Conservation (phyloP, 306 rosid species). For the Pachyrhizus erosus region DNA sequence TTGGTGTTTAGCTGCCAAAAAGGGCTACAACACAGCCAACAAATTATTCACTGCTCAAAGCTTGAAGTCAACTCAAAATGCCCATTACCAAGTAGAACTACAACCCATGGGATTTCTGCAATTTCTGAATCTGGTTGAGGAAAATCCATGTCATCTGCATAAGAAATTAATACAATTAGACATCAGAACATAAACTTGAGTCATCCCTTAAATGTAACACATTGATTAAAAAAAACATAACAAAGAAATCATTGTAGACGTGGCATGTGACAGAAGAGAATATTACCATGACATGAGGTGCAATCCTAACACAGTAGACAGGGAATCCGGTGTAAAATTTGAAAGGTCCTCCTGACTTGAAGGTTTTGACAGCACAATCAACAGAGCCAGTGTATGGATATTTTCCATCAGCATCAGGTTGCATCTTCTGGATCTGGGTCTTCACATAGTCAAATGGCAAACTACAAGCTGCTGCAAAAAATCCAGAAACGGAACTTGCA, state of each 20-base stretch:
- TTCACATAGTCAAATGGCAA: slow-evolving; percentile 96
- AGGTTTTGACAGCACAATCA: slow-evolving; percentile 81
- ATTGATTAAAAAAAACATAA: background rate
- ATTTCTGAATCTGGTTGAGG: slow-evolving; percentile 89
- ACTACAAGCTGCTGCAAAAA: slow-evolving; percentile 95
- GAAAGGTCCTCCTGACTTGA: slow-evolving; percentile 83
- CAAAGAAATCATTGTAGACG: background rate
- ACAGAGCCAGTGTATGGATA: slow-evolving; percentile 89
- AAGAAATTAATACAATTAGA: slow-evolving; percentile 14
- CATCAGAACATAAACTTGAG: background rate
- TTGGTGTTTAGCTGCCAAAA: slow-evolving; percentile 42
- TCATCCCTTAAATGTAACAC: background rate
- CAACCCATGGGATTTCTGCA: slow-evolving; percentile 68
- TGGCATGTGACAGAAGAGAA: slow-evolving; percentile 14
- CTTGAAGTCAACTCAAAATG: slow-evolving; percentile 51
- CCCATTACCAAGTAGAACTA: slow-evolving; percentile 44
- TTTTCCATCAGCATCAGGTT: slow-evolving; percentile 91
- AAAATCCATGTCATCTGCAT: slow-evolving; percentile 98
- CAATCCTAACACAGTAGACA: slow-evolving; percentile 89
- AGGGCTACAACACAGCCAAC: slow-evolving; percentile 53
- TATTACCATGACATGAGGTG: slow-evolving; percentile 98
- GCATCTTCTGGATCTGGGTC: slow-evolving; percentile 99
- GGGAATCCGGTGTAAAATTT: slow-evolving; percentile 96
- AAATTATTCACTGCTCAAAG: slow-evolving; percentile 55
- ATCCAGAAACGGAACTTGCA: slow-evolving; percentile 92